These are phyloP conservation scores for Zoysia pacifica DNA, from an alignment of 176 grass and related monocot genomes.

Conservation along the genomic window DNA sequence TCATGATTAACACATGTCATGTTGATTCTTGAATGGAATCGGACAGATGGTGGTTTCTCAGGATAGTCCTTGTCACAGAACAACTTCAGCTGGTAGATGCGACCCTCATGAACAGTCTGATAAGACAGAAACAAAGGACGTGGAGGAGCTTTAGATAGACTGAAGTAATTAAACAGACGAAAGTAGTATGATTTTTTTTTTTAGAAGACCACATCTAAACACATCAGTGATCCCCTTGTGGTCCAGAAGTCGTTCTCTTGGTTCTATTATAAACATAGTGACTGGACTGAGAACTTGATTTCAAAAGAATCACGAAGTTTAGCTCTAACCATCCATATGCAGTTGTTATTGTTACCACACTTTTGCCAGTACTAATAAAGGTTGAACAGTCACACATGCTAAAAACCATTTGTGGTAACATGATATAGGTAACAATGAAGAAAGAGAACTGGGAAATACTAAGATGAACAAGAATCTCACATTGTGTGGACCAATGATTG, in stretches of 20 bases:
- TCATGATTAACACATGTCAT: conserved; percentile 79
- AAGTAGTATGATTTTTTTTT: neutral
- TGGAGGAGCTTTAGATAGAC: neutral
- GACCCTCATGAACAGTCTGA: conserved; percentile 83
- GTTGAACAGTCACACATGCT: no score
- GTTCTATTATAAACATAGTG: neutral
- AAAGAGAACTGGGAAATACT: neutral
- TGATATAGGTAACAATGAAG: neutral
- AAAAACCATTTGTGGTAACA: no score
- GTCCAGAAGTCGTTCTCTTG: neutral
- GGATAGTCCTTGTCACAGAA: conserved; percentile 89
- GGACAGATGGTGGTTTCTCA: conserved; percentile 74
- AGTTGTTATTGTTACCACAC: neutral
- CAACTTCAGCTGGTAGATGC: conserved; percentile 80
- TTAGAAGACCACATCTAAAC: neutral
- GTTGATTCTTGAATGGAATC: conserved; percentile 79
- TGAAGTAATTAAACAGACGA: neutral
- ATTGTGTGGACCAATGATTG: conserved; percentile 80
- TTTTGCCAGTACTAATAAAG: neutral
- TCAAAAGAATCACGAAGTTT: neutral
- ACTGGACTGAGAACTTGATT: neutral
- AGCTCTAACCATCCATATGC: neutral
- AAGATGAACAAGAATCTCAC: conserved; percentile 42
- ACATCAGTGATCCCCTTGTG: neutral
- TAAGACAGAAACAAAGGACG: conserved; percentile 15